These are phyloP conservation scores for Penicillium sp. DNA, from an alignment of 2,329 filamentous ascomycete genomes.

Conservation along the genomic window DNA sequence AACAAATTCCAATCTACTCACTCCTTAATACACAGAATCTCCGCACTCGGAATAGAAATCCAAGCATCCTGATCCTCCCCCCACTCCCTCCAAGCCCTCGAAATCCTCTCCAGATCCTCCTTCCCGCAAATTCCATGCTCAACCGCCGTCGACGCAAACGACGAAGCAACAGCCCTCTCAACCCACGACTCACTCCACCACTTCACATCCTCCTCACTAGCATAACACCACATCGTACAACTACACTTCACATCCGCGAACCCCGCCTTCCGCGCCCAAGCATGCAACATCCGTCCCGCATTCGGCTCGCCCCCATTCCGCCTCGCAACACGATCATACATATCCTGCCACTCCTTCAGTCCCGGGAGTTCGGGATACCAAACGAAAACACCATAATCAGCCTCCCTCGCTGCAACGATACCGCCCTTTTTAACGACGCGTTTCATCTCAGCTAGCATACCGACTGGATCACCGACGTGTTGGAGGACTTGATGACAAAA, in stretches of 20 bases:
- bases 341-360: conserved; percentile 33
- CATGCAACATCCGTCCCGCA: conserved; percentile 34
- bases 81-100: conserved; percentile 40
- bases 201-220: conserved; percentile 32
- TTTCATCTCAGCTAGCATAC: conserved; percentile 60
- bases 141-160: conserved; percentile 36
- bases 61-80: conserved; percentile 40
- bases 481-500: conserved; percentile 64
- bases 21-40: conserved; percentile 56
- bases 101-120: conserved; percentile 40
- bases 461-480: conserved; percentile 60
- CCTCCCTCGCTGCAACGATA: conserved; percentile 56
- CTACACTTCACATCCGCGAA: conserved; percentile 32
- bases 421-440: conserved; percentile 61
- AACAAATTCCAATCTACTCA: conserved; percentile 7
- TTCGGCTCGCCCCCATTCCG: conserved; percentile 41
- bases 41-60: conserved; percentile 39
- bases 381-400: conserved; percentile 37
- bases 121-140: conserved; percentile 35
- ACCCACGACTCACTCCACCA: conserved; percentile 40
- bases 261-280: conserved; percentile 40
- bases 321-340: conserved; percentile 38
- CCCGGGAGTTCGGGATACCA: conserved; percentile 39
- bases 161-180: conserved; percentile 34
- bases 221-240: conserved; percentile 40